A percentile compares a stretch with the other conserved stretches of the same genome.
Conservation (phyloP, 2,329 filamentous ascomycete genomes). For the Metarhizium sp. region DNA sequence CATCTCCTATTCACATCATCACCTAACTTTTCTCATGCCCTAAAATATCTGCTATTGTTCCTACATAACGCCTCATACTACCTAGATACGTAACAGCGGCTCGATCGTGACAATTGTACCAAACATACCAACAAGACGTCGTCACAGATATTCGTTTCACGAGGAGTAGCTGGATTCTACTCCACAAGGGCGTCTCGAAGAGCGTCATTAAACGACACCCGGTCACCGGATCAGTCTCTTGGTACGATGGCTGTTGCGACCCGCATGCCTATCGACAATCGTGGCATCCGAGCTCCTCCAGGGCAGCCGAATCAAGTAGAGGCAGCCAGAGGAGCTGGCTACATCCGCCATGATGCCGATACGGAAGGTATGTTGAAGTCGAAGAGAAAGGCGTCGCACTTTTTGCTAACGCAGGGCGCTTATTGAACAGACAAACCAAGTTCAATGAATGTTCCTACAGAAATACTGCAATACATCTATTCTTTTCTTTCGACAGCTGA, state of each 20-base stretch:
- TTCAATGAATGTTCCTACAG: conserved; percentile 21
- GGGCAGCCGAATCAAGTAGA: conserved; percentile 8
- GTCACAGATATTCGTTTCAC: conserved; percentile 18
- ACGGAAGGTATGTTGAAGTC: not conserved
- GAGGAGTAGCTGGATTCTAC: conserved; percentile 14
- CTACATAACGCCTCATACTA: not conserved
- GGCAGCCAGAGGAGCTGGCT: conserved; percentile 2
- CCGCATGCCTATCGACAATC: conserved; percentile 9
- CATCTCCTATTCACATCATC: not conserved
- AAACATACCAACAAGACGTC: conserved; percentile 13
- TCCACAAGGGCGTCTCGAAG: conserved; percentile 6
- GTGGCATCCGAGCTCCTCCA: conserved; percentile 8
- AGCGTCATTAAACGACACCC: conserved; percentile 3
- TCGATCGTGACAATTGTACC: not conserved
- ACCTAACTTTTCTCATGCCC: not conserved
- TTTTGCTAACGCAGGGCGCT: not conserved
- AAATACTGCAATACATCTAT: conserved; percentile 29
- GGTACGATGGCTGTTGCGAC: conserved; percentile 10
- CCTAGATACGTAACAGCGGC: not conserved
- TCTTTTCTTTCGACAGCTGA: conserved; percentile 22
- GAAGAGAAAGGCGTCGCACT: not conserved
- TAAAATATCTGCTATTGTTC: not conserved
- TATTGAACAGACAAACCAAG: conserved; percentile 7
- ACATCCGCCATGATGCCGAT: not conserved
- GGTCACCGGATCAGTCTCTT: conserved; percentile 1